Evolutionary conservation across 2,329 filamentous ascomycete species (phyloP).

Genomic region (Alternaria postmessia): DNA sequence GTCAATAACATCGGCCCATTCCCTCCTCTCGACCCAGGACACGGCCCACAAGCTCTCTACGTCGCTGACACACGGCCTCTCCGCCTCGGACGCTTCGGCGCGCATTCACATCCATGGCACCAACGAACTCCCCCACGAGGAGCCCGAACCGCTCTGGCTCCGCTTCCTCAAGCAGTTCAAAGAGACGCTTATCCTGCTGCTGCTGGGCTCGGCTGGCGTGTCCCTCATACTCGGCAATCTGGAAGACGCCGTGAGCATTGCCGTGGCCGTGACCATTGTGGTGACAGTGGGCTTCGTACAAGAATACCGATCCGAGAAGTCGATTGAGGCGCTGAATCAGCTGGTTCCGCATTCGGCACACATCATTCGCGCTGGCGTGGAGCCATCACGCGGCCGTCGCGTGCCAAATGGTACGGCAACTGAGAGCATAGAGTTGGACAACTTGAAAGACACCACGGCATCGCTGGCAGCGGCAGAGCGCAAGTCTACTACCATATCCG

Average conservation of each 20-base stretch:
- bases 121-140: conserved; percentile 94
- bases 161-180: conserved; percentile 97
- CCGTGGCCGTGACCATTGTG: conserved; percentile 94
- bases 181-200: conserved; percentile 91
- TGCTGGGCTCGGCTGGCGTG: conserved; percentile 85
- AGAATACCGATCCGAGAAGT: conserved; percentile 97
- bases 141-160: conserved; percentile 92
- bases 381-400: conserved; percentile 31
- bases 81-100: conserved; percentile 79
- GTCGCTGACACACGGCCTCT: conserved; percentile 82
- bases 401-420: conserved; percentile 32
- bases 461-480: conserved; percentile 73
- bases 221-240: conserved; percentile 92
- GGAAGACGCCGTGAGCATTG: conserved; percentile 95
- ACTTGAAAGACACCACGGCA: conserved; percentile 61
- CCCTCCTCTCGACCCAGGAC: conserved; percentile 77
- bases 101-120: conserved; percentile 82
- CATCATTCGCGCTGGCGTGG: conserved; percentile 70
- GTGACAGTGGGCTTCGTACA: conserved; percentile 96
- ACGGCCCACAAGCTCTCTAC: conserved; percentile 80
- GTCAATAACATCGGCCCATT: conserved; percentile 61
- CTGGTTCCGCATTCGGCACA: conserved; percentile 95
- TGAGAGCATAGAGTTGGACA: conserved; percentile 57
- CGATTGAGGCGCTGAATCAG: conserved; percentile 91
- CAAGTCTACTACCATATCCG: conserved; percentile 83